Conservation (phyloP, 2,329 filamentous ascomycete species). For the Aspergillus glaucus region DNA sequence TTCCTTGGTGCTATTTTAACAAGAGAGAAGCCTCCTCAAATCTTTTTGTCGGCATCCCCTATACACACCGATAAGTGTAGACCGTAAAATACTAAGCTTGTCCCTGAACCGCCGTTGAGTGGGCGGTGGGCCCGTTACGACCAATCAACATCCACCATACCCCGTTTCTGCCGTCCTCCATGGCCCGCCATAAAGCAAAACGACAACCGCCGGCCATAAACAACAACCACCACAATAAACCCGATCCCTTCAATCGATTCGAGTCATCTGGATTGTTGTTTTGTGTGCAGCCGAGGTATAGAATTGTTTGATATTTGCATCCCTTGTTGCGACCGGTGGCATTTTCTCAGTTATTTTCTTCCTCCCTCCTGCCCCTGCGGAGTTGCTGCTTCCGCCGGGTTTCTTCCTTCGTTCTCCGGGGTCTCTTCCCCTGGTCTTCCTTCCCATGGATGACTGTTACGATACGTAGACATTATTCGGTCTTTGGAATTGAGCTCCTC, state of each 20-base stretch:
- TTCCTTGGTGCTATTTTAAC: no score
- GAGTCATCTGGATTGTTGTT: neutral
- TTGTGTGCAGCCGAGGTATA: no score
- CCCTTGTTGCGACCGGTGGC: no score
- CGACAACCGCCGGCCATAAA: neutral
- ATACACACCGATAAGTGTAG: no score
- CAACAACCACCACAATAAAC: neutral
- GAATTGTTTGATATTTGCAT: no score
- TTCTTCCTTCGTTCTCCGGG: neutral
- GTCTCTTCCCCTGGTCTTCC: neutral
- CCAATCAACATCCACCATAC: neutral
- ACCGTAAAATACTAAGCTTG: no score
- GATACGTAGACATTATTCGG: neutral
- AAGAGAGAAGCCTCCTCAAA: no score
- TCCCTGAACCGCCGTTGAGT: neutral
- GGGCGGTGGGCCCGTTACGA: neutral
- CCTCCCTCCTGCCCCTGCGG: conserved; percentile 1
- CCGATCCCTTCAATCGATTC: neutral
- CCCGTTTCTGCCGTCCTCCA: neutral
- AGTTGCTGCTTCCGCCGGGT: conserved; percentile 5
- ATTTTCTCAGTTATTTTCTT: neutral
- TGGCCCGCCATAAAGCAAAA: neutral
- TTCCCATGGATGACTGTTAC: neutral
- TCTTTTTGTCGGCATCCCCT: no score
- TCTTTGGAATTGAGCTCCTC: neutral